Evolutionary conservation across 1,284 basidiomycete genomes (phyloP).

Genomic region (Leccinum subrobustum): DNA sequence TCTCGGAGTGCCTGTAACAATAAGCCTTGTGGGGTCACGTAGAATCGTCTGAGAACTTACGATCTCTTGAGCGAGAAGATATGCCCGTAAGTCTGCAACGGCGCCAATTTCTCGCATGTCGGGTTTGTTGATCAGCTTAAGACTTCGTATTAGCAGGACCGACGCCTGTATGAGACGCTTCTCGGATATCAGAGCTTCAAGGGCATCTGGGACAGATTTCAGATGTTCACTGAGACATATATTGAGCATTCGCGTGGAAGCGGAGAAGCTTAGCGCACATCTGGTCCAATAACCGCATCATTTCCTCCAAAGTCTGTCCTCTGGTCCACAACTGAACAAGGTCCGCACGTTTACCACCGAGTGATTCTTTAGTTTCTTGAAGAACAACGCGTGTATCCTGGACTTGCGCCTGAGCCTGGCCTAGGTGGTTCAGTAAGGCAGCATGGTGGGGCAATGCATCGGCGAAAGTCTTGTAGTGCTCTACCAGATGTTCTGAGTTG

Average conservation of each 20-base stretch:
- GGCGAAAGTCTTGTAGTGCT: slow-evolving; percentile 91
- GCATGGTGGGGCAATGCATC: slow-evolving; percentile 88
- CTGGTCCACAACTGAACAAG: slow-evolving; percentile 84
- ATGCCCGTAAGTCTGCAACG: slow-evolving; percentile 83
- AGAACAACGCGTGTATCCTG: slow-evolving; percentile 68
- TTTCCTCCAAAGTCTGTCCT: slow-evolving; percentile 84
- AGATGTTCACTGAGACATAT: slow-evolving; percentile 71
- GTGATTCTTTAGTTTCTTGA: slow-evolving; percentile 76
- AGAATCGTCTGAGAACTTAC: slow-evolving; percentile 43
- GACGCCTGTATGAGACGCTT: slow-evolving; percentile 92
- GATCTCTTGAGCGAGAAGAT: slow-evolving; percentile 85
- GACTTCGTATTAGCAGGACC: slow-evolving; percentile 81
- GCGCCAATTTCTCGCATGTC: slow-evolving; percentile 97
- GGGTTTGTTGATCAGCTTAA: slow-evolving; percentile 89
- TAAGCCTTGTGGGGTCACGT: slow-evolving; percentile 10
- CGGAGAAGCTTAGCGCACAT: slow-evolving; percentile 58
- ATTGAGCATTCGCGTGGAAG: slow-evolving; percentile 9
- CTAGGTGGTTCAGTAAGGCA: slow-evolving; percentile 68
- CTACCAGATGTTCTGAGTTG: slow-evolving; percentile 36
- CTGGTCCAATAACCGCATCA: slow-evolving; percentile 86
- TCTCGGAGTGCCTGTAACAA: slow-evolving; percentile 76
- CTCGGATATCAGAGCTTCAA: slow-evolving; percentile 95
- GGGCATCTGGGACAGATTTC: slow-evolving; percentile 86
- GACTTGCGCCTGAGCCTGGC: slow-evolving; percentile 71
- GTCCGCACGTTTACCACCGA: slow-evolving; percentile 80